phyloP scores from a whole-genome alignment of 805 yeast species.

The Yarrowia sp. region DNA sequence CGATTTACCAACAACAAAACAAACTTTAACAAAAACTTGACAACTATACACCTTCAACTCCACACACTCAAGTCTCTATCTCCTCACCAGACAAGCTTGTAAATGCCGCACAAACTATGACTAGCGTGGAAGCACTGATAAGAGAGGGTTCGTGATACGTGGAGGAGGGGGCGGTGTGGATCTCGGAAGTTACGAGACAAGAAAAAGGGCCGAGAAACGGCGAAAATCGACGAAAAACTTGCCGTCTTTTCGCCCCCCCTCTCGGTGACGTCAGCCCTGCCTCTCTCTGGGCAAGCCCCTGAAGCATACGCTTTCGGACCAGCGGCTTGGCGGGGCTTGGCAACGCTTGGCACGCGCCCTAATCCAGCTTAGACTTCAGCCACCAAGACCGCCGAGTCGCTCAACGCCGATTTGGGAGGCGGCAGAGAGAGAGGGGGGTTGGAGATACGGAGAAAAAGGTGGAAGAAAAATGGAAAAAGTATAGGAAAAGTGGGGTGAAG shows the following conservation, averaged over 20 bases:
- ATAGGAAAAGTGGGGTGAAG: no score
- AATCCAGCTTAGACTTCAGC: not conserved
- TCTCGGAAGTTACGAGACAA: not conserved
- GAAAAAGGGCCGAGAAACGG: no score
- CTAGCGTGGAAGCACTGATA: not conserved
- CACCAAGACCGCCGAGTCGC: not conserved
- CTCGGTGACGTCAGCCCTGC: no score
- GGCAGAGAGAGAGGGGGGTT: not conserved
- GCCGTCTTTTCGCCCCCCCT: no score
- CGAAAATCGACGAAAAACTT: no score
- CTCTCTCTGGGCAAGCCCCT: slow-evolving; percentile 6
- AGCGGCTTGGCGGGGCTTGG: slow-evolving; percentile 24
- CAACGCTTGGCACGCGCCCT: slow-evolving; percentile 25
- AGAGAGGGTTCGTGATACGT: not conserved
- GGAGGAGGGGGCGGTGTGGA: not conserved
- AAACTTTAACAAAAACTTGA: no score
- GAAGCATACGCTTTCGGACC: not conserved
- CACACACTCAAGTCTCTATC: not conserved
- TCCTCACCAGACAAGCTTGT: slow-evolving; percentile 3
- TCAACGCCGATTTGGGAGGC: not conserved
- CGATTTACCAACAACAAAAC: no score
- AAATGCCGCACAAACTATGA: slow-evolving; percentile 15
- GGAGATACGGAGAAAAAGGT: not conserved
- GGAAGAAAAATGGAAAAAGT: not conserved
- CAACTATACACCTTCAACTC: not conserved